phyloP scores from a whole-genome alignment of 164 flowering plant genomes.

The Protea cynaroides region DNA sequence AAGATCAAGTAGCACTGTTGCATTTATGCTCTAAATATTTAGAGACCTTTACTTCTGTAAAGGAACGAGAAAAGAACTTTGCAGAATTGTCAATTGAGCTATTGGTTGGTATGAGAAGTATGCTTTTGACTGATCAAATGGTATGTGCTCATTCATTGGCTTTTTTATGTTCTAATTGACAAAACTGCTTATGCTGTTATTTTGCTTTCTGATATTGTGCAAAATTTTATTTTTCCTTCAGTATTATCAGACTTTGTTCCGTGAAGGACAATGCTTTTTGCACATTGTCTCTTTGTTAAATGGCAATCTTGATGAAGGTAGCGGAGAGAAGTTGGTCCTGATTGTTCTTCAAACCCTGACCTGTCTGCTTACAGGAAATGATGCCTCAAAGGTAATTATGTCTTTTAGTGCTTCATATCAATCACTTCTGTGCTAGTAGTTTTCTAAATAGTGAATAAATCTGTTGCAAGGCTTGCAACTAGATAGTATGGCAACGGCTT shows the following conservation, averaged over 20 bases:
- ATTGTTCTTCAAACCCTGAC: conserved; percentile 86
- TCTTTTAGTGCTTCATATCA: conserved; percentile 1
- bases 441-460: not conserved
- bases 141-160: conserved; percentile 30
- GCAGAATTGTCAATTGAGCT: conserved; percentile 67
- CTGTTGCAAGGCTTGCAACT: not conserved
- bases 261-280: conserved; percentile 93
- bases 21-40: conserved; percentile 78
- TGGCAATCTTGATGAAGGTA: conserved; percentile 61
- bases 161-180: not conserved
- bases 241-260: conserved; percentile 86
- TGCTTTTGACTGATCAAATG: conserved; percentile 56
- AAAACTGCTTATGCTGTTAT: not conserved
- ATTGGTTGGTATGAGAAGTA: conserved; percentile 74
- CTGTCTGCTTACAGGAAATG: conserved; percentile 63
- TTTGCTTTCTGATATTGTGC: conserved; percentile 7
- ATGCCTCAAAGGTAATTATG: conserved; percentile 75
- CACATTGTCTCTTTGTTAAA: conserved; percentile 92
- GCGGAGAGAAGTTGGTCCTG: conserved; percentile 72
- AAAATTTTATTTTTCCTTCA: conserved; percentile 27
- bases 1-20: conserved; percentile 61
- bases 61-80: conserved; percentile 62
- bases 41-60: conserved; percentile 78
- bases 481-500: not conserved
- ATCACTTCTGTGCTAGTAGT: not conserved